Conservation (phyloP, 768 basidiomycete species). For the Rhodotorula paludigena region DNA sequence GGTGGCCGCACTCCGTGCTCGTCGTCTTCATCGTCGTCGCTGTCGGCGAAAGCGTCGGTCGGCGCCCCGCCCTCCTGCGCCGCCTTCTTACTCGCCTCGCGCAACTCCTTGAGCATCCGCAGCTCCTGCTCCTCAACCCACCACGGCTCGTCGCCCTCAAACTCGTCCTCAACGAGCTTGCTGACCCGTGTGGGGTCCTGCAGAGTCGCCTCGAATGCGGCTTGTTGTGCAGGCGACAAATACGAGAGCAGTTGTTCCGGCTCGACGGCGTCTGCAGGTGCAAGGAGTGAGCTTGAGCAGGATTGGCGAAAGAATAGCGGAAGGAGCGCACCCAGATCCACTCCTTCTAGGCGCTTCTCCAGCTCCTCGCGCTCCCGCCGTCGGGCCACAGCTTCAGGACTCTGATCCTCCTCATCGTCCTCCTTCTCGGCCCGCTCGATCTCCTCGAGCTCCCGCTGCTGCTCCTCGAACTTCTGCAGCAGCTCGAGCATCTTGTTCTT, state of each 20-base stretch:
- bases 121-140: conserved; percentile 21
- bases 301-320: neutral
- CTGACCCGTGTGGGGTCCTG: conserved; percentile 14
- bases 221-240: conserved; percentile 33
- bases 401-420: conserved; percentile 17
- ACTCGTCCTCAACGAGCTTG: conserved; percentile 24
- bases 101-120: conserved; percentile 1
- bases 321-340: conserved; percentile 30
- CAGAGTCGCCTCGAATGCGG: conserved; percentile 23
- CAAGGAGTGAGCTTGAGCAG: neutral
- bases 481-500: conserved; percentile 36
- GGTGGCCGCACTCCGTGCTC: conserved; percentile 2
- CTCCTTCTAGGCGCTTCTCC: conserved; percentile 17
- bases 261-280: conserved; percentile 22
- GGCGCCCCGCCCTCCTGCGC: neutral
- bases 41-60: neutral
- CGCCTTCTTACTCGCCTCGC: conserved; percentile 1
- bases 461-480: conserved; percentile 38
- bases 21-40: conserved; percentile 16
- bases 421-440: conserved; percentile 1
- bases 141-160: conserved; percentile 35
- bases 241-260: conserved; percentile 33
- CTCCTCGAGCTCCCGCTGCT: conserved; percentile 22
- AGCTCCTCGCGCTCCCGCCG: conserved; percentile 17
- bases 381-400: neutral